These are phyloP conservation scores for Spirogloea muscicola DNA, from an alignment of 139 green algal genomes.

Conservation along the genomic window DNA sequence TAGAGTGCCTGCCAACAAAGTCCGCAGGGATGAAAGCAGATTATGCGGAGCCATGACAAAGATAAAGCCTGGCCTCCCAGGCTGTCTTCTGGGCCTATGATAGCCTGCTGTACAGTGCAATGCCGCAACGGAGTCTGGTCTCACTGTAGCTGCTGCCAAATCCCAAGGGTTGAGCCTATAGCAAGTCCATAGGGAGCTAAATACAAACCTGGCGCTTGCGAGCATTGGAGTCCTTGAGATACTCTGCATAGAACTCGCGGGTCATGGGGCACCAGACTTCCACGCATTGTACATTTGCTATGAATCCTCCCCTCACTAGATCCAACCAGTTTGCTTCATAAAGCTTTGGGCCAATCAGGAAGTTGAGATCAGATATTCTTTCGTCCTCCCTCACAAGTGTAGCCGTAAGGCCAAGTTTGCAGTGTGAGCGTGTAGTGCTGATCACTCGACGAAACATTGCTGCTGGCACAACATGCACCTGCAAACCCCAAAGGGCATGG, in stretches of 20 bases:
- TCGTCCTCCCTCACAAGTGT: conserved; percentile 97
- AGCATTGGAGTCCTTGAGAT: conserved; percentile 73
- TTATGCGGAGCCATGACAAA: too few relatives aligned
- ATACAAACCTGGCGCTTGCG: conserved; percentile 34
- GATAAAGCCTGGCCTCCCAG: too few relatives aligned
- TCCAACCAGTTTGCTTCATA: conserved; percentile 99
- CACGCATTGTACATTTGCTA: conserved; percentile 96
- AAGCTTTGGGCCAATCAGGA: conserved; percentile 96
- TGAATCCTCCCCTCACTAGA: conserved; percentile 88
- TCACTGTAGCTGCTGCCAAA: too few relatives aligned
- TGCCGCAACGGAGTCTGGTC: too few relatives aligned
- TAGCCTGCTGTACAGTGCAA: too few relatives aligned
- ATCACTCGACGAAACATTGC: conserved; percentile 95
- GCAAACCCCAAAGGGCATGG: background rate
- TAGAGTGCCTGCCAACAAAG: conserved; percentile 76
- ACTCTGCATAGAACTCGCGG: conserved; percentile 84
- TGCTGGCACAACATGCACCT: conserved; percentile 89
- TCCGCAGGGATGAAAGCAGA: too few relatives aligned
- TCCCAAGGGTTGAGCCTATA: too few relatives aligned
- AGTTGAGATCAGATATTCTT: conserved; percentile 87
- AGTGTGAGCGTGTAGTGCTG: conserved; percentile 88
- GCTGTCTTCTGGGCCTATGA: too few relatives aligned
- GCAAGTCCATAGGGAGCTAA: too few relatives aligned
- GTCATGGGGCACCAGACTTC: conserved; percentile 99
- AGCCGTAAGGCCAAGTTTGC: conserved; percentile 93